A percentile compares a stretch with the other conserved stretches of the same genome.
These are phyloP conservation scores for Brettanomyces sp. DNA, from an alignment of 805 yeast genomes.

Conservation along the genomic window DNA sequence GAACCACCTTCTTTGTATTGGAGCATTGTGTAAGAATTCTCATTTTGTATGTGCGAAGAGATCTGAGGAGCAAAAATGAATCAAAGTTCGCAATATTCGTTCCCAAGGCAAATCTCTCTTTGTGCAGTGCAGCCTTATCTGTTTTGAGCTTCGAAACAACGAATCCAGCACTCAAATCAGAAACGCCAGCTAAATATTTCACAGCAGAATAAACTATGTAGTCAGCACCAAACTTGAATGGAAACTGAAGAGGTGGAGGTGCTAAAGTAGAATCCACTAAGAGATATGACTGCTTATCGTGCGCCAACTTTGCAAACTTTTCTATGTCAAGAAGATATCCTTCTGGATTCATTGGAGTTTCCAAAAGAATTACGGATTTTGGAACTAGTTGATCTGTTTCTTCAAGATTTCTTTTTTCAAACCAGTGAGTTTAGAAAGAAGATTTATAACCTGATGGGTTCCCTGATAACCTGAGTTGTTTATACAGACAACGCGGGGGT, in stretches of 20 bases:
- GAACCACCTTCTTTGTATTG: constrained; percentile 33
- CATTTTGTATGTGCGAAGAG: constrained; percentile 42
- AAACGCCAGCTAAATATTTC: constrained; percentile 47
- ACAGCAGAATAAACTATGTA: constrained; percentile 47
- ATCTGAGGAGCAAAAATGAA: constrained; percentile 36
- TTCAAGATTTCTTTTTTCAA: constrained; percentile 26
- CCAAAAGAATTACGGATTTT: constrained; percentile 40
- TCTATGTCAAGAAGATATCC: constrained; percentile 35
- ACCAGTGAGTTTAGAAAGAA: constrained; percentile 34
- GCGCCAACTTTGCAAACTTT: constrained; percentile 34
- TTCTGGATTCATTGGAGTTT: constrained; percentile 47
- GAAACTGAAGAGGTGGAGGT: constrained; percentile 47
- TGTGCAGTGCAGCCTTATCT: constrained; percentile 25
- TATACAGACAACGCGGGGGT: constrained; percentile 35
- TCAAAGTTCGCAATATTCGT: constrained; percentile 46
- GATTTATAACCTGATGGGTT: constrained; percentile 36
- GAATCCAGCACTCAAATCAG: constrained; percentile 45
- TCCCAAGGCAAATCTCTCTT: constrained; percentile 37
- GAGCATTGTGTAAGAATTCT: constrained; percentile 38
- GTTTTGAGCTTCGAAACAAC: constrained; percentile 31
- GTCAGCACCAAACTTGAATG: constrained; percentile 44
- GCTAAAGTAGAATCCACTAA: constrained; percentile 48
- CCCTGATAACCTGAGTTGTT: constrained; percentile 44
- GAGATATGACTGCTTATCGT: constrained; percentile 32
- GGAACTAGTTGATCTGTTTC: constrained; percentile 25